phyloP scores from a whole-genome alignment of 2,329 filamentous ascomycete species.

The Phoma herbarum region DNA sequence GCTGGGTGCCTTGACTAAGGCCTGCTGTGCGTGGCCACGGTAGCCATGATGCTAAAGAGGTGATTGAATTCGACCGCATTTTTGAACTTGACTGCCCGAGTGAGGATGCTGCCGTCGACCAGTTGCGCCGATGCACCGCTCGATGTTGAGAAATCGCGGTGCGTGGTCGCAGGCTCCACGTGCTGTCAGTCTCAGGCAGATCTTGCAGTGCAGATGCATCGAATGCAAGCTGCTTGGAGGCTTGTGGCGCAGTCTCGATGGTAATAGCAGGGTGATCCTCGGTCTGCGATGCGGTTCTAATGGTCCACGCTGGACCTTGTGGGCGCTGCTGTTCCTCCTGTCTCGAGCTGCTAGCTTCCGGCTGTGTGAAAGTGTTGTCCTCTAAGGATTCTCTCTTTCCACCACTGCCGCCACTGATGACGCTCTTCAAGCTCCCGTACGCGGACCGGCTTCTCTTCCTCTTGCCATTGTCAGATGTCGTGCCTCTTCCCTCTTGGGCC shows the following conservation, averaged over 20 bases:
- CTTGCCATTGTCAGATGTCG: slow-evolving; percentile 25
- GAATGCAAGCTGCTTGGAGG: slow-evolving; percentile 49
- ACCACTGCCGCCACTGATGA: slow-evolving; percentile 49
- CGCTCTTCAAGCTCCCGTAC: slow-evolving; percentile 51
- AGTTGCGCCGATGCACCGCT: slow-evolving; percentile 33
- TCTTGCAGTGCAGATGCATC: slow-evolving; percentile 44
- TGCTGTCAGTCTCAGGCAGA: slow-evolving; percentile 21
- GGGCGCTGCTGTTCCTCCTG: slow-evolving; percentile 23
- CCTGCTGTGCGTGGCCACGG: slow-evolving; percentile 43
- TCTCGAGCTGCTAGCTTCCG: slow-evolving; percentile 25
- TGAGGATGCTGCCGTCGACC: slow-evolving; percentile 36
- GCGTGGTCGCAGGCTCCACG: slow-evolving; percentile 21
- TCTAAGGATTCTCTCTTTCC: slow-evolving; percentile 40
- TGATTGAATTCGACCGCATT: slow-evolving; percentile 40
- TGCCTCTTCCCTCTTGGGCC: slow-evolving; percentile 40
- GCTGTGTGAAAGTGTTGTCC: slow-evolving; percentile 31
- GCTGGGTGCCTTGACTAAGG: slow-evolving; percentile 24
- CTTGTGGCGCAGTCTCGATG: slow-evolving; percentile 42
- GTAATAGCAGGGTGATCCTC: slow-evolving; percentile 45
- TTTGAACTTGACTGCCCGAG: slow-evolving; percentile 15
- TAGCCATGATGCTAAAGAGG: slow-evolving; percentile 48
- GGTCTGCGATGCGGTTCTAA: slow-evolving; percentile 36
- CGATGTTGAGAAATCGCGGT: slow-evolving; percentile 24
- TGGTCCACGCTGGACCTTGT: slow-evolving; percentile 40
- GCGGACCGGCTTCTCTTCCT: slow-evolving; percentile 49